Evolutionary conservation across 2,329 filamentous ascomycete species (phyloP).

Genomic region (Botrytis hyacinthi): DNA sequence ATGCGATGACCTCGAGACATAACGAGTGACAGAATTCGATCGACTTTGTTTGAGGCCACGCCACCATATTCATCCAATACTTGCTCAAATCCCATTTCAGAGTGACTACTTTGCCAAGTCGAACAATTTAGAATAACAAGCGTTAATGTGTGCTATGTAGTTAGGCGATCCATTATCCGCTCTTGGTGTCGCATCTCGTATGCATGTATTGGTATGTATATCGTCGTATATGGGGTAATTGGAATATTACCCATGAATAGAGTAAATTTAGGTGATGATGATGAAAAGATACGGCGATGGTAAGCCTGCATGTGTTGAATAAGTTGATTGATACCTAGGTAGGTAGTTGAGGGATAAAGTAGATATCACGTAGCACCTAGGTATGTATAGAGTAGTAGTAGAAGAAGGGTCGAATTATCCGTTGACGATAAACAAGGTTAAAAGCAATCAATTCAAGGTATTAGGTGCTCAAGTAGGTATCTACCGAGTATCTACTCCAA

Average conservation of each 20-base stretch:
- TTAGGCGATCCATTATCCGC: neutral
- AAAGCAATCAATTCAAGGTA: neutral
- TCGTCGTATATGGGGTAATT: neutral
- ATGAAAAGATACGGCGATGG: neutral
- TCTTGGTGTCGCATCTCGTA: neutral
- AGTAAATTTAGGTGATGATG: neutral
- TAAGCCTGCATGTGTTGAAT: neutral
- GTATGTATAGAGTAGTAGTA: neutral
- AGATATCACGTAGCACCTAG: neutral
- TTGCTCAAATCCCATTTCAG: neutral
- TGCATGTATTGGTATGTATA: neutral
- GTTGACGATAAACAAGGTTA: neutral
- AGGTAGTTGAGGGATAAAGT: neutral
- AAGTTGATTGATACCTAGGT: neutral
- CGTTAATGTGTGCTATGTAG: neutral
- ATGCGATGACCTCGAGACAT: conserved; percentile 21
- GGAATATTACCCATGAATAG: neutral
- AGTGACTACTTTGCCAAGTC: neutral
- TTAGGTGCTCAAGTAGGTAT: neutral
- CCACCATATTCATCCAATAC: conserved; percentile 13
- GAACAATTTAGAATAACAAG: neutral
- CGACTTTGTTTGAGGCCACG: conserved; percentile 13
- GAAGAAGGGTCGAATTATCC: neutral
- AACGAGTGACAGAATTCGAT: conserved; percentile 13
- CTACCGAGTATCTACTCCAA: neutral